Conservation (phyloP, 129 eudicot genomes). For the Flaveria trinervia region DNA sequence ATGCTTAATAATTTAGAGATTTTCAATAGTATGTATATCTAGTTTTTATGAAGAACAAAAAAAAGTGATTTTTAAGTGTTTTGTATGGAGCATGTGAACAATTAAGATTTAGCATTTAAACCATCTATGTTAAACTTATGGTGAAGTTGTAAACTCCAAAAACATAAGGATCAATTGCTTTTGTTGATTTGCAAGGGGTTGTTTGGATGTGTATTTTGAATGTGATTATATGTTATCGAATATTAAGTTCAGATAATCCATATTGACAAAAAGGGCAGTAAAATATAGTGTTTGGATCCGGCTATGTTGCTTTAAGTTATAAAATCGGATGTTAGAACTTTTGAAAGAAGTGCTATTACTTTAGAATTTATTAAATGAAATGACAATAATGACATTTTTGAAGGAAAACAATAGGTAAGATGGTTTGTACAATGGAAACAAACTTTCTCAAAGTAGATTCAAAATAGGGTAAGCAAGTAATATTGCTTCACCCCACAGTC, state of each 20-base stretch:
- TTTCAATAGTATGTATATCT: not conserved
- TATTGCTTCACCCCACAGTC: not conserved
- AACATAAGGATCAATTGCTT: not conserved
- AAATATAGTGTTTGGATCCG: not conserved
- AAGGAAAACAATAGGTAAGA: not conserved
- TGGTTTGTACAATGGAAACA: not conserved
- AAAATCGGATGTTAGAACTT: not conserved
- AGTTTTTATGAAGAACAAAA: not conserved
- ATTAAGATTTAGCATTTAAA: not conserved
- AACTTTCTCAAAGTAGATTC: not conserved
- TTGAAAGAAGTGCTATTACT: not conserved
- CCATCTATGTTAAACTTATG: not conserved
- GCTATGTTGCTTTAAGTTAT: not conserved
- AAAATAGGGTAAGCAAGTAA: not conserved
- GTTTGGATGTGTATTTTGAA: not conserved
- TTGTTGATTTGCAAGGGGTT: not conserved
- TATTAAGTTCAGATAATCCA: not conserved
- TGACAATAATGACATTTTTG: not conserved
- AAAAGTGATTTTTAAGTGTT: conserved; percentile 1
- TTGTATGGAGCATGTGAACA: not conserved
- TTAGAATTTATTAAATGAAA: not conserved
- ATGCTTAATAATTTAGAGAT: not conserved
- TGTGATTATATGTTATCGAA: not conserved
- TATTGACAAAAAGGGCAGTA: not conserved
- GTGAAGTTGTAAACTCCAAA: not conserved